Base-by-base conservation (phyloP, 495 filamentous ascomycete genomes). In the Lepidopterella palustris region DNA sequence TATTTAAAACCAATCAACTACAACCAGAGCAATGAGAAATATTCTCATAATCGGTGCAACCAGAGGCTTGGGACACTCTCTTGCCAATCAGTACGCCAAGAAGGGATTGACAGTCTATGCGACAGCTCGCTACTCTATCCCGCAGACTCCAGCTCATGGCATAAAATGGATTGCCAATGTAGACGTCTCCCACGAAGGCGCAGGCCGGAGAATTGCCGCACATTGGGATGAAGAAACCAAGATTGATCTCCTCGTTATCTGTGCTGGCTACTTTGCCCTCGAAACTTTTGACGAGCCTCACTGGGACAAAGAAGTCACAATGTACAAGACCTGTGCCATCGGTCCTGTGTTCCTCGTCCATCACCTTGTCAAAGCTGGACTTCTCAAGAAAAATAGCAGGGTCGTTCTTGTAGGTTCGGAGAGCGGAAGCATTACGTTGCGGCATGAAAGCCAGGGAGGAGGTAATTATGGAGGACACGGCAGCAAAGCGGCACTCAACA, bases 381-480 rank as follows among this genome's bases (percentile, higher is more conserved):
- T 84, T 13, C 58, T 88, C 15, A 67, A 61, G 11, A 51, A 54
- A 0, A 78, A 78, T 8, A 79, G 79, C 45, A 87, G 87, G 64
- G 70, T 90, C 28, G 75, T 89, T 35, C 71, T 90, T 1, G 78
- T 90, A 23, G 83, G 80, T 31, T 84, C 80, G 28, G 87, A 90
- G 73, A 79, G 79, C 11, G 87, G 87, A 3, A 85, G 81, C 60
- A 87, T 89, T 58, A 79, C 82, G 4, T 71, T 90, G 20, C 78
- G 86, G 5, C 82, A 87, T 66, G 78, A 82, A 65, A 79, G 76
- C 32, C 84, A 87, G 68, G 84, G 84, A 0, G 86, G 85, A 8
- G 87, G 86, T 0, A 88, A 88, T 67, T 89, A 82, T 67, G 86
- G 79, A 2, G 85, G 89, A 67, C 86, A 90, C 77, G 87, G 78